Base-by-base conservation (phyloP, 2,329 filamentous ascomycete genomes). In the Coccinonectria pachysandricola region DNA sequence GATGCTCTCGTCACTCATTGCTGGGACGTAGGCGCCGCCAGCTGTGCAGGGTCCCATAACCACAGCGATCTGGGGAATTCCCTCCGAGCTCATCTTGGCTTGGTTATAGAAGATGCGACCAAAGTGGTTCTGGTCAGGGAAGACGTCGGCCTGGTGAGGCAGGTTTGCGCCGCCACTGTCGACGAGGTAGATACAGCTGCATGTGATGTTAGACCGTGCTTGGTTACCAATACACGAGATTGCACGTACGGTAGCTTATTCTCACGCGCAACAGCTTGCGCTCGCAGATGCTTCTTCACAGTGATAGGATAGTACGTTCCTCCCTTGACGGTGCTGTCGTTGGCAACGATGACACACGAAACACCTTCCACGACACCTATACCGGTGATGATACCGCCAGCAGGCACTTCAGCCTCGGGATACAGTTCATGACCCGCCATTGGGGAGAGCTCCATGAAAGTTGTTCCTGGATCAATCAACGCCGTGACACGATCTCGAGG, bases 91-190 rank as follows among this genome's bases (percentile, higher is more conserved):
- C 86, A 96, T 94, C 46, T 84, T 70, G 3, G 91, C 88, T 57
- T 98, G 88, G 60, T 98, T 95, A 67, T 81, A 98, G 65, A 98
- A 98, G 52, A 96, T 94, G 40, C 88, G 83, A 18, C 88, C 86
- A 50, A 98, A 96, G 56, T 96, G 88, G 28, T 95, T 85, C 39
- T 78, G 71, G 54, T 96, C 88, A 1, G 88, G 91, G 54, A 98
- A 96, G 31, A 96, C 88, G 50, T 95, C 84, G 19, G 87, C 80
- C 59, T 98, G 88, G 48, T 95, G 82, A 9, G 87, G 91, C 11
- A 98, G 71, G 54, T 96, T 95, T 31, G 87, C 91, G 38, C 88
- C 88, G 23, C 91, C 88, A 5, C 86, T 94, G 53, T 98, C 88
- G 30, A 96, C 91, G 13, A 98, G 70, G 58, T 96, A 98, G 52